phyloP scores from a whole-genome alignment of 192 early-diverging fungal species.

The Dimargaris xerosporica region DNA sequence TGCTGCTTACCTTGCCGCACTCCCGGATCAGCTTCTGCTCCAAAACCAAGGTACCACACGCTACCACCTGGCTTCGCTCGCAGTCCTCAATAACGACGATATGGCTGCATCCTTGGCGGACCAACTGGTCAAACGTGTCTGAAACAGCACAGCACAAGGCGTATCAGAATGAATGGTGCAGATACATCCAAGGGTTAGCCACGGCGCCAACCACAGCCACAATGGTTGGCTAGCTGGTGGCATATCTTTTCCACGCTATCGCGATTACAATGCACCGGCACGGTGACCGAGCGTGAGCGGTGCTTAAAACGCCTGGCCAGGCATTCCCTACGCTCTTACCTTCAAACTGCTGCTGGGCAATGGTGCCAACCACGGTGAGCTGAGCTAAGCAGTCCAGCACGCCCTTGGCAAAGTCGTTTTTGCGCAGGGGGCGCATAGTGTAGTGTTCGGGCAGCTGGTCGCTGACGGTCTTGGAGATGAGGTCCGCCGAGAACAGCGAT shows the following conservation, averaged over 20 bases:
- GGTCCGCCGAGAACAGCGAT: slow-evolving; percentile 21
- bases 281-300: background rate
- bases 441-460: slow-evolving; percentile 47
- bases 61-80: slow-evolving; percentile 42
- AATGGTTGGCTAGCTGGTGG: background rate
- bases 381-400: slow-evolving; percentile 48
- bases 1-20: slow-evolving; percentile 48
- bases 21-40: slow-evolving; percentile 82
- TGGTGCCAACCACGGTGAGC: slow-evolving; percentile 62
- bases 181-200: too few species aligned
- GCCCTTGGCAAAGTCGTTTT: slow-evolving; percentile 68
- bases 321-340: slow-evolving; percentile 19
- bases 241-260: background rate
- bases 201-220: background rate
- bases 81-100: slow-evolving; percentile 70
- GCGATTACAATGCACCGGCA: background rate
- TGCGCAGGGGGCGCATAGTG: slow-evolving; percentile 55
- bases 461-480: slow-evolving; percentile 53
- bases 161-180: background rate
- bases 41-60: slow-evolving; percentile 69
- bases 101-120: slow-evolving; percentile 48
- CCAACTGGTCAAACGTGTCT: slow-evolving; percentile 66
- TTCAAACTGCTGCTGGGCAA: slow-evolving; percentile 51
- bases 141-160: background rate
- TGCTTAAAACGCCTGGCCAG: background rate